Evolutionary conservation across 2,329 filamentous ascomycete species (phyloP).

Genomic region (Orbilia quercus): DNA sequence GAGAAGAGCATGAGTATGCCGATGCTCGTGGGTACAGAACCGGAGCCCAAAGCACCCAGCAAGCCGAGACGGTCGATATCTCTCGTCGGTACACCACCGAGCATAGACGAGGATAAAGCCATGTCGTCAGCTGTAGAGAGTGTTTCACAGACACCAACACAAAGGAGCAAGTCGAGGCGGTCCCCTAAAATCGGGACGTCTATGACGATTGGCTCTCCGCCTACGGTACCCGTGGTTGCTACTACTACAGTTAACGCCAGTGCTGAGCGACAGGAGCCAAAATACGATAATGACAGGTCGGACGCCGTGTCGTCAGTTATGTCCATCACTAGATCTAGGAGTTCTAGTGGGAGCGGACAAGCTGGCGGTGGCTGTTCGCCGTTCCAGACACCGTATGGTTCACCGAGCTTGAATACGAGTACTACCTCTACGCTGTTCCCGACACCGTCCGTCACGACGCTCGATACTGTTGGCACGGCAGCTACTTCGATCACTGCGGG

Average conservation of each 20-base stretch:
- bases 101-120: slow-evolving; percentile 47
- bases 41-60: slow-evolving; percentile 56
- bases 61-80: slow-evolving; percentile 33
- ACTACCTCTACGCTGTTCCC: slow-evolving; percentile 25
- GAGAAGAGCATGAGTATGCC: slow-evolving; percentile 63
- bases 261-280: slow-evolving; percentile 52
- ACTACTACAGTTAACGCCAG: slow-evolving; percentile 45
- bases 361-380: slow-evolving; percentile 25
- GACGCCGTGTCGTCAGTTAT: slow-evolving; percentile 50
- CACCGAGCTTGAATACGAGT: slow-evolving; percentile 10
- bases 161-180: slow-evolving; percentile 42
- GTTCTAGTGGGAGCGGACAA: slow-evolving; percentile 38
- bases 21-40: slow-evolving; percentile 60
- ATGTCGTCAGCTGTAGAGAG: slow-evolving; percentile 39
- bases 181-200: slow-evolving; percentile 35
- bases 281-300: slow-evolving; percentile 45
- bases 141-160: slow-evolving; percentile 45
- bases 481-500: slow-evolving; percentile 25
- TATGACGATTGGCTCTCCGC: slow-evolving; percentile 12
- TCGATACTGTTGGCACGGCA: slow-evolving; percentile 30
- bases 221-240: slow-evolving; percentile 29
- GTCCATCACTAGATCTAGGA: slow-evolving; percentile 51
- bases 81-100: slow-evolving; percentile 20
- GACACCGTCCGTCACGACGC: slow-evolving; percentile 37
- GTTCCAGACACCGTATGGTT: slow-evolving; percentile 43